Percentiles rank a stretch among this genome's conserved stretches.
These are phyloP conservation scores for Prunus persica DNA, from an alignment of 306 rosid genomes.

Conservation along the genomic window DNA sequence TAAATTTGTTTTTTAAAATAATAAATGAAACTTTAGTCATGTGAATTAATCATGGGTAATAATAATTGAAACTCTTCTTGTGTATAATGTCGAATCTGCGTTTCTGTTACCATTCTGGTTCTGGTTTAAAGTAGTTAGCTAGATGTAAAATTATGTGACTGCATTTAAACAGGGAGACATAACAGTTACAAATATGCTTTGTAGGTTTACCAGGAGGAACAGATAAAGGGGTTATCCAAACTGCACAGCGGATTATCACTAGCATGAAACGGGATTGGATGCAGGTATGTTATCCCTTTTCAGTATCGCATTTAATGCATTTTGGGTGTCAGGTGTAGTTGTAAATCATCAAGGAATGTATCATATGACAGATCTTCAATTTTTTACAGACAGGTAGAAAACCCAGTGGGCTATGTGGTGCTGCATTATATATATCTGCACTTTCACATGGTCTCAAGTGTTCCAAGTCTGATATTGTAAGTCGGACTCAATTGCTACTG, in stretches of 20 bases:
- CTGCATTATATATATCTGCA: slow-evolving; percentile 81
- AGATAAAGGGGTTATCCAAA: slow-evolving; percentile 50
- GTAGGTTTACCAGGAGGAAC: slow-evolving; percentile 43
- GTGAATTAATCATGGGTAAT: not conserved
- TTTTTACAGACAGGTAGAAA: slow-evolving; percentile 78
- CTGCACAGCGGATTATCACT: slow-evolving; percentile 66
- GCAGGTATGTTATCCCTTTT: slow-evolving; percentile 47
- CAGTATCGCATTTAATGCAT: not conserved
- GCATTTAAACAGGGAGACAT: not conserved
- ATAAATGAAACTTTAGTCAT: not conserved
- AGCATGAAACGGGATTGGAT: slow-evolving; percentile 96
- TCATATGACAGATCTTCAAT: not conserved
- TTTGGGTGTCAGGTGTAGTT: not conserved
- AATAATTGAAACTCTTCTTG: not conserved
- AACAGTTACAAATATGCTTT: not conserved
- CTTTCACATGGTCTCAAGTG: slow-evolving; percentile 67
- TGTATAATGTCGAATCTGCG: not conserved
- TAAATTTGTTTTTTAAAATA: not conserved
- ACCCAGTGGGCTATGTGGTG: slow-evolving; percentile 90
- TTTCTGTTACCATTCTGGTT: not conserved
- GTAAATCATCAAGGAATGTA: not conserved
- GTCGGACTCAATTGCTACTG: slow-evolving; percentile 31
- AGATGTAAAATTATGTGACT: not conserved
- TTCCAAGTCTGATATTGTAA: slow-evolving; percentile 76
- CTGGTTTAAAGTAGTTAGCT: not conserved